Conservation (phyloP, 169 alveolate genomes). For the Plasmodium reichenowi region DNA sequence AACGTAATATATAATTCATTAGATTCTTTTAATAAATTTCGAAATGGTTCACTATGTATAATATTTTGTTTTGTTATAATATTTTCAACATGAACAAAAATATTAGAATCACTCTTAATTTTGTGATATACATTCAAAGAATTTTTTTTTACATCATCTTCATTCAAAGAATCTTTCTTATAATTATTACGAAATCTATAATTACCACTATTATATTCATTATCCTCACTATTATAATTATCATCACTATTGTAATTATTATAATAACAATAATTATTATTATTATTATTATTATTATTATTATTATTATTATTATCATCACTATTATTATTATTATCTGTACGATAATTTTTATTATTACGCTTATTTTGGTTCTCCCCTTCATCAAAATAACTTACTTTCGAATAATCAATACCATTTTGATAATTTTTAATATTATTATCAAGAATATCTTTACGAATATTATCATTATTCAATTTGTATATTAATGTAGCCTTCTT, state of each 20-base stretch:
- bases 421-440: not conserved
- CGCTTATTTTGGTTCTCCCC: not conserved
- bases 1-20: slow-evolving; percentile 11
- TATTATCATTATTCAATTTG: slow-evolving; percentile 29
- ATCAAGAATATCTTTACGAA: slow-evolving; percentile 31
- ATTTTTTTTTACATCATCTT: not conserved
- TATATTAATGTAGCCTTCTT: slow-evolving; percentile 36
- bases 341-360: slow-evolving; percentile 2
- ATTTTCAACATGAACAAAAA: slow-evolving; percentile 9
- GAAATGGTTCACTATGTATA: slow-evolving; percentile 48
- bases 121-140: too few species aligned
- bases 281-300: not conserved
- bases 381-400: not conserved
- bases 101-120: not conserved
- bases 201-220: not conserved
- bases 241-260: not conserved
- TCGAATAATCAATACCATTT: not conserved
- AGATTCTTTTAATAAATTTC: slow-evolving; percentile 26
- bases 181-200: too few species aligned
- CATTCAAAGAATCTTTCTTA: too few species aligned
- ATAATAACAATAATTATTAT: not conserved
- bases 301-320: not conserved
- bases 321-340: not conserved
- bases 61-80: slow-evolving; percentile 56
- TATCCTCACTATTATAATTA: not conserved